Conservation (phyloP, 306 rosid genomes). For the Senna tora region DNA sequence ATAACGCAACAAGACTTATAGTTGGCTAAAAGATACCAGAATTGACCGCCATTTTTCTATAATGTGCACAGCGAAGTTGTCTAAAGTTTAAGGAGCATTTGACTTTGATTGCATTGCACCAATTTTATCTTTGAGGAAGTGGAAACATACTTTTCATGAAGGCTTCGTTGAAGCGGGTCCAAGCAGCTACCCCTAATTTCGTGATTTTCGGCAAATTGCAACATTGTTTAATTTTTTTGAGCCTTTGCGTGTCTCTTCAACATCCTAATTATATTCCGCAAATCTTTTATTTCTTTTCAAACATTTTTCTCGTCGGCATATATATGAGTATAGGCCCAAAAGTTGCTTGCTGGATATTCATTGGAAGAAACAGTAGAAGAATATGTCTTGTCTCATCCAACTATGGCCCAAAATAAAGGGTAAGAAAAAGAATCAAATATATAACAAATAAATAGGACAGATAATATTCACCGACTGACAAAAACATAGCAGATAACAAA, state of each 20-base stretch:
- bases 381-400: not conserved
- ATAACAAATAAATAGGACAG: no score
- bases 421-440: no score
- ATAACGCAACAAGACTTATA: not conserved
- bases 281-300: no score
- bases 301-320: not conserved
- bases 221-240: not conserved
- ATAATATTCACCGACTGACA: no score
- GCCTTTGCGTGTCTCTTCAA: not conserved
- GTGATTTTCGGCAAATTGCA: constrained; percentile 2
- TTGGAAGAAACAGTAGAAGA: not conserved
- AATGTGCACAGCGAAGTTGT: not conserved
- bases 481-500: no score
- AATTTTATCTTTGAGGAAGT: not conserved
- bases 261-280: not conserved
- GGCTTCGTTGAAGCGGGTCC: not conserved
- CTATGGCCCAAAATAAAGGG: not conserved
- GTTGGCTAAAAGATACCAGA: not conserved
- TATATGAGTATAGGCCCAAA: not conserved
- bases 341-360: not conserved
- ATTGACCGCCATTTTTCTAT: not conserved
- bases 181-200: not conserved
- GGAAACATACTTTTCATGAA: not conserved
- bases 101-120: not conserved
- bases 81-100: not conserved